Base-by-base conservation (phyloP, 768 basidiomycete genomes). In the Pluteus cervinus region DNA sequence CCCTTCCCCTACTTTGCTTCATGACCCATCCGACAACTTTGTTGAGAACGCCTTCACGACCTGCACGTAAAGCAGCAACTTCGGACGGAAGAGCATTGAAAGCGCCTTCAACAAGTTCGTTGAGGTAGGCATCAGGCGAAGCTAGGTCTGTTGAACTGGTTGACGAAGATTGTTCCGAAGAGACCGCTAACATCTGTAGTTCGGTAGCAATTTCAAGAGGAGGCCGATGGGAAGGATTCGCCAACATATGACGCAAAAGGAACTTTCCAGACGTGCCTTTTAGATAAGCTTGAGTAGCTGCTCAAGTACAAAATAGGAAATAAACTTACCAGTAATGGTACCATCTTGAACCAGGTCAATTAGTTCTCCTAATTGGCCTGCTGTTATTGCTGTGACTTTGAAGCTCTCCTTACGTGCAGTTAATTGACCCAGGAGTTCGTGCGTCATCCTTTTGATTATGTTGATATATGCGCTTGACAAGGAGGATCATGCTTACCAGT, bases 11-110 rank as follows among this genome's bases (percentile, higher is more conserved):
- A 45, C 79, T 86, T 34, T 73, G 57, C 57, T 79, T 82, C 87
- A 97, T 92, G 20, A 94, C 86, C 48, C 75, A 69, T 0, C 92
- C 92, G 1, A 93, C 68, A 29, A 97, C 68, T 43, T 82, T 81
- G 62, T 86, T 86, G 25, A 92, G 46, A 4, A 88, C 88, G 42
- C 81, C 84, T n/a, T 59, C 60, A 37, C 84, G 82, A 0, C 93
- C 92, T 12, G 63, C 63, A 11, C 72, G 71, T 25, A 83, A 71
- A 12, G 77, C 81, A 4, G 69, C 68, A 2, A 71, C 79, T 51
- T 90, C 86, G 26, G 66, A 60, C 0, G 88, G 87, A 30, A 87
- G 63, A 1, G 68, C 69, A 8, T 60, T 56, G 21, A 96, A 79
- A 1, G 81, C 82, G n/a, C 71, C 60, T 31, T 54, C 50, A 54